Evolutionary conservation across 495 filamentous ascomycete species (phyloP), one percentile per base, ranked within the genome.

Genomic region (Diplogelasinospora grovesii): DNA sequence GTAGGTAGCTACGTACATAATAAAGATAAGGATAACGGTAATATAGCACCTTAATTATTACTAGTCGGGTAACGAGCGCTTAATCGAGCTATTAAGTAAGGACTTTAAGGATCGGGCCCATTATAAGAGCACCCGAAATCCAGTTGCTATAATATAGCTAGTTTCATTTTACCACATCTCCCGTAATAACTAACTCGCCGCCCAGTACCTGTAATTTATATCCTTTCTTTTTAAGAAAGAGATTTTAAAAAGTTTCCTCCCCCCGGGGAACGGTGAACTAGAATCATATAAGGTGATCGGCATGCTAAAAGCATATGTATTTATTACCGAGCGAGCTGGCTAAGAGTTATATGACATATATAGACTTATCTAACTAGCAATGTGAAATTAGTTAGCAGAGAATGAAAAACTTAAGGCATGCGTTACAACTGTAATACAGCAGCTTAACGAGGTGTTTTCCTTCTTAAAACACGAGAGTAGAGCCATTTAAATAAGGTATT

Each of bases 281-380:
- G n/a, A 27, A 13, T 26, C 22, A 18, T 22, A 13, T 35, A 24
- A 43, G 20, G 40, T 24, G n/a, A 43, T 43, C 22, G 19, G 26
- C 14, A 58, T 41, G 0, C 41, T 74, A 14, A 54, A 56, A 34
- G 61, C 57, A 2, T 74, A 66, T 27, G 69, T 63, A 2, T 61
- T 74, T 16, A 60, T 75, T 20, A 37, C 36, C 6, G 40, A 55
- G 9, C 53, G 49, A 10, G 34, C 49, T 0, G 48, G 45, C 8
- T 19, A 21, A 6, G 41, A 47, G 23, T 43, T 40, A 3, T 71
- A 61, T 34, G 54, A 65, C 29, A 53, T 73, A 11, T 63, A 73
- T 44, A 54, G 65, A 18, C 50, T 73, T 7, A 63, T 73, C 22
- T 65, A 62, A 30, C 36, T 73, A 27, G 50, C 59, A 11, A 63